Base-by-base conservation (phyloP, 2,329 filamentous ascomycete species). In the Ceratocystis albifundus region DNA sequence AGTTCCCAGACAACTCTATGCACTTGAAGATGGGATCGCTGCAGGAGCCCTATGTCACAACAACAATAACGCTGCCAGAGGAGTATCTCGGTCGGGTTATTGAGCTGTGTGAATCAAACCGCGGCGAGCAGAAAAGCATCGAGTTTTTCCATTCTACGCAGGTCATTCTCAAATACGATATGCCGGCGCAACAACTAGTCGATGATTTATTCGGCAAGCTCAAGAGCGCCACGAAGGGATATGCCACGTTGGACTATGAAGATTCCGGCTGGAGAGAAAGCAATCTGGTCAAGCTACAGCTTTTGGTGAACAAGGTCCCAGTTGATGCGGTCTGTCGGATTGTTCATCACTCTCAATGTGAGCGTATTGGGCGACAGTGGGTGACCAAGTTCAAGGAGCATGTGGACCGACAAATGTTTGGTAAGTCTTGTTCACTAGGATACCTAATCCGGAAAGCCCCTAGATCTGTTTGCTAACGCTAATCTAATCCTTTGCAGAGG, bases 171-270 rank as follows among this genome's bases (percentile, higher is more conserved):
- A 93, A 93, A 72, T 99, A 99, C 74, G 85, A 92, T 64, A 77
- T 99, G 1, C 94, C 94, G 0, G 82, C 96, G 0, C 86, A 91
- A 1, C 90, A 96, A 65, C 80, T 99, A 3, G 94, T 99, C 0
- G 94, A 97, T 71, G 94, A 99, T 75, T 88, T 99, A 73, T 99
- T 99, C 74, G 94, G 94, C 64, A 96, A 96, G 76, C 80, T 99
- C 65, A 99, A 99, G 75, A 90, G 91, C 46, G 83, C 85, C 0
- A 96, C 92, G 1, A 96, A 96, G 74, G 94, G 94, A 10, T 99
- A 99, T 72, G 94, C 94, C 0, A 94, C 89, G 45, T 82, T 99
- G 4, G 94, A 99, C 75, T 99, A 99, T 74, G 94, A 99, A 77
- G 94, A 99, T 71, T 88, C 91, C 0, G 93, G 89, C 0, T 99